Evolutionary conservation across 2,329 filamentous ascomycete genomes (phyloP), one percentile per base, ranked within the genome.

Genomic region (Nigrograna mackinnonii): DNA sequence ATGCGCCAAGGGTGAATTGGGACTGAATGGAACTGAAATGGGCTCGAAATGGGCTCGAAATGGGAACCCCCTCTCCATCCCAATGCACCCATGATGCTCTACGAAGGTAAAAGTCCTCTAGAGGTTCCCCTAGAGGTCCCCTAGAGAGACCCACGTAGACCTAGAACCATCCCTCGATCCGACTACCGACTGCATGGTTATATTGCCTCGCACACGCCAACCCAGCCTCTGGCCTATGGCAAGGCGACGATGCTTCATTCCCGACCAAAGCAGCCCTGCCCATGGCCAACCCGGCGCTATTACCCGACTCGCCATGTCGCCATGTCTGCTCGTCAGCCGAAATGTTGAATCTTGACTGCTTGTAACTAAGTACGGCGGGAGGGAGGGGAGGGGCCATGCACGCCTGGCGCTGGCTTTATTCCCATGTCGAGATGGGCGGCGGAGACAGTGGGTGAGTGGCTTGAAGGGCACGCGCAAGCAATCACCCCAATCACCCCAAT

Each of bases 171-270:
- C 31, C 37, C 51, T 39, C 20, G 35, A 56, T 47, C 43, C 49
- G 50, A 46, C 30, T 49, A 41, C 47, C 43, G 37, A 44, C 31
- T 44, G 47, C 48, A 47, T 44, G 49, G 50, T 35, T 46, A 52
- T 55, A 61, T 61, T 62, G 56, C 51, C 35, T 53, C 34, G 52
- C 46, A 50, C 54, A 52, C 54, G 50, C 52, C 55, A 57, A 46
- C 44, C 35, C 38, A 21, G 30, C 30, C 17, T 14, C 13, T 20
- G 34, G 31, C 49, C 52, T 49, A 50, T 53, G 47, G 49, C 22
- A 22, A 24, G 33, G 39, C 30, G 30, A 40, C 35, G 41, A 44
- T 41, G 39, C 43, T 43, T 14, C 43, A 40, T 34, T 46, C 32
- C 30, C 41, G 32, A 32, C 35, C 24, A 20, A 16, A 26, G 16